phyloP scores from a whole-genome alignment of 2,329 filamentous ascomycete genomes.

The Leptosphaerulina australis region DNA sequence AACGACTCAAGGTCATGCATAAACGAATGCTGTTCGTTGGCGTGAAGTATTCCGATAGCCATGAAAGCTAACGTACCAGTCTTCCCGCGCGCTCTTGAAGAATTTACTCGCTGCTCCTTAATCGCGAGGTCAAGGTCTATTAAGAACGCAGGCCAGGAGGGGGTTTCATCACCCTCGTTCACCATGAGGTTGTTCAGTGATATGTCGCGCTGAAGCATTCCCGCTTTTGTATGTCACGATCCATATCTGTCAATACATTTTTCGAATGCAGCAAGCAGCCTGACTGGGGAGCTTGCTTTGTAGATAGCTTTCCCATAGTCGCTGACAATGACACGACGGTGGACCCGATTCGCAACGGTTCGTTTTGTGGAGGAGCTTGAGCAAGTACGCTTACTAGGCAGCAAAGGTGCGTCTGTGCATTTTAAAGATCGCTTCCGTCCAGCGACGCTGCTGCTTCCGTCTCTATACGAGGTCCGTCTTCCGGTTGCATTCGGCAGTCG shows the following conservation, averaged over 20 bases:
- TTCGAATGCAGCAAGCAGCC: slow-evolving; percentile 35
- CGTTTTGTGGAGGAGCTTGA: slow-evolving; percentile 23
- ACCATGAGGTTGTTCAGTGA: slow-evolving; percentile 57
- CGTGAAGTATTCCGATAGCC: too few relatives aligned
- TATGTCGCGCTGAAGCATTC: slow-evolving; percentile 54
- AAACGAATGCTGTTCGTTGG: too few relatives aligned
- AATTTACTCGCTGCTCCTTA: too few relatives aligned
- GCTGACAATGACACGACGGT: slow-evolving; percentile 50
- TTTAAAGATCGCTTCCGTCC: slow-evolving; percentile 23
- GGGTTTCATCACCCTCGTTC: slow-evolving; percentile 52
- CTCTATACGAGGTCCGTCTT: background rate
- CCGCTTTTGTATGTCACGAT: slow-evolving; percentile 31
- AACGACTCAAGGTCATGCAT: too few relatives aligned
- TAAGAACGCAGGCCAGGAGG: slow-evolving; percentile 48
- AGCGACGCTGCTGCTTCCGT: background rate
- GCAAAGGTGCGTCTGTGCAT: slow-evolving; percentile 17
- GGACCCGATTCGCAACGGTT: slow-evolving; percentile 45
- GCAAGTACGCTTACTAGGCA: slow-evolving; percentile 26
- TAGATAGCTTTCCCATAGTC: too few relatives aligned
- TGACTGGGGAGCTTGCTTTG: slow-evolving; percentile 46
- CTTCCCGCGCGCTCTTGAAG: too few relatives aligned
- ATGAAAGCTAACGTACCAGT: too few relatives aligned
- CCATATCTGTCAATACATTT: slow-evolving; percentile 49
- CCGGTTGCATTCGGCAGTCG: slow-evolving; percentile 14
- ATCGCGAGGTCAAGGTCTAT: too few relatives aligned